phyloP scores from a whole-genome alignment of 2,329 filamentous ascomycete species.

The Fusarium brachygibbosum region DNA sequence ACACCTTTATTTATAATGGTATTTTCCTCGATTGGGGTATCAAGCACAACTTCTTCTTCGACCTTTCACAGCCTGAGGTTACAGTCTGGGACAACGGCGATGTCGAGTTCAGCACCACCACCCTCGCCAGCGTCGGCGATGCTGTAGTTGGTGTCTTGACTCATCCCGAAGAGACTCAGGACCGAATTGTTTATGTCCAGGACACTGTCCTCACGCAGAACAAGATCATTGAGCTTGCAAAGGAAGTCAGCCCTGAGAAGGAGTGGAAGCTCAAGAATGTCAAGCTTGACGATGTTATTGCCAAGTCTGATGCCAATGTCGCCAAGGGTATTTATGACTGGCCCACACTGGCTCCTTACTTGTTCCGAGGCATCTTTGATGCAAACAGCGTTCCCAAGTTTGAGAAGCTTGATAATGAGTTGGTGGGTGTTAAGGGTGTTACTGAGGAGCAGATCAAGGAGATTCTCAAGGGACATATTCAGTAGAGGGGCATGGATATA shows the following conservation, averaged over 20 bases:
- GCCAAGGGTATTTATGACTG: conserved; percentile 50
- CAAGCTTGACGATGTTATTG: conserved; percentile 49
- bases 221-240: conserved; percentile 59
- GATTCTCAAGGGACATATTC: conserved; percentile 41
- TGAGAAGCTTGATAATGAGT: conserved; percentile 58
- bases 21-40: conserved; percentile 72
- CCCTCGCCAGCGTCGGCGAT: conserved; percentile 60
- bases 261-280: conserved; percentile 60
- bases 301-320: conserved; percentile 49
- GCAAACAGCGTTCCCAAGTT: conserved; percentile 53
- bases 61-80: conserved; percentile 55
- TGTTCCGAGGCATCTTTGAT: conserved; percentile 53
- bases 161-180: conserved; percentile 66
- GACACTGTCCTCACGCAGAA: conserved; percentile 62
- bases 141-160: conserved; percentile 63
- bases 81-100: conserved; percentile 66
- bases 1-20: conserved; percentile 67
- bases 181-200: conserved; percentile 62
- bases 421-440: conserved; percentile 60
- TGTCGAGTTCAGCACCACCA: conserved; percentile 61
- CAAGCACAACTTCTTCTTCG: conserved; percentile 59
- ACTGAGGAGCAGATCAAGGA: conserved; percentile 58
- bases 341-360: conserved; percentile 51
- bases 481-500: conserved; percentile 9
- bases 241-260: conserved; percentile 63